Evolutionary conservation across 2,329 filamentous ascomycete species (phyloP).

Genomic region (Fusarium falciforme): DNA sequence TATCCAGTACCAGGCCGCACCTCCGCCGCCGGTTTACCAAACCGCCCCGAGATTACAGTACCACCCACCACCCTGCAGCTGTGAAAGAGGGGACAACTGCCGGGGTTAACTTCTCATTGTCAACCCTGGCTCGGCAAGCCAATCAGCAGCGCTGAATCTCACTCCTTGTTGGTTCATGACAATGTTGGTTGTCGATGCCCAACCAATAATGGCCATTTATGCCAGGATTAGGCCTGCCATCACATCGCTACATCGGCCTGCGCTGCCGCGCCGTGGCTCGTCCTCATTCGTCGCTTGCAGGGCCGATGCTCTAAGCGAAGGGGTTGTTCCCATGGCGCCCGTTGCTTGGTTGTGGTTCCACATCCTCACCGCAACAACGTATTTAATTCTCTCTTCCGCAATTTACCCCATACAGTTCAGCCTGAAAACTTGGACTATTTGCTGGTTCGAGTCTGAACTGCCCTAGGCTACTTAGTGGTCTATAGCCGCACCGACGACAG

Average conservation of each 20-base stretch:
- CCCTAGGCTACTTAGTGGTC: background rate
- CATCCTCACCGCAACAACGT: background rate
- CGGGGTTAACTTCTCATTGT: background rate
- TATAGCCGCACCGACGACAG: background rate
- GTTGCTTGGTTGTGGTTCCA: background rate
- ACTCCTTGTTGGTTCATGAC: background rate
- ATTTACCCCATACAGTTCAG: background rate
- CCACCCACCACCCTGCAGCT: background rate
- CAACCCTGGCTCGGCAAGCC: background rate
- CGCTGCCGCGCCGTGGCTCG: background rate
- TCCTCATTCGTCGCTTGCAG: background rate
- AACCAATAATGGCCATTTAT: no score
- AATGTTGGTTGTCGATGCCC: background rate
- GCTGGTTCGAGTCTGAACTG: background rate
- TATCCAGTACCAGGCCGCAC: background rate
- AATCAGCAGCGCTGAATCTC: background rate
- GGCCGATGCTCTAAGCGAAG: background rate
- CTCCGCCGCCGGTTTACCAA: no score
- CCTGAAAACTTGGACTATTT: background rate
- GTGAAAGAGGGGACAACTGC: background rate
- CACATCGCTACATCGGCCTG: no score
- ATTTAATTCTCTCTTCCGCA: background rate
- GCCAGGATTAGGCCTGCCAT: no score
- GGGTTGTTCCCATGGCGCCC: background rate
- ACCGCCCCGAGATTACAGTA: background rate